A percentile compares a stretch with the other conserved stretches of the same genome.
These are phyloP conservation scores for Avena atlantica DNA, from an alignment of 176 grass and related monocot genomes.

Conservation along the genomic window DNA sequence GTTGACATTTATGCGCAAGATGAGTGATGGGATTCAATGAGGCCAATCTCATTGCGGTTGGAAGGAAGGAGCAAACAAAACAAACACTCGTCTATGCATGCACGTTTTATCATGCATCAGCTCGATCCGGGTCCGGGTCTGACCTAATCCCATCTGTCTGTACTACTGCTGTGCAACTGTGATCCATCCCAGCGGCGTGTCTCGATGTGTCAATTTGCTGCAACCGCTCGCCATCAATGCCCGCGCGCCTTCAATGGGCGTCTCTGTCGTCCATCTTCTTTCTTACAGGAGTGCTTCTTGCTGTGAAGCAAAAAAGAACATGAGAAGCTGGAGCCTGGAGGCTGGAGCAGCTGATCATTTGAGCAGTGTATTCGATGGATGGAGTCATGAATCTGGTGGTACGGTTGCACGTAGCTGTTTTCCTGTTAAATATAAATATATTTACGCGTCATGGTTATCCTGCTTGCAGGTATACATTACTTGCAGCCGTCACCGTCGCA, in stretches of 20 bases:
- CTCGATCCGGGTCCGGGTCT: too few relatives aligned
- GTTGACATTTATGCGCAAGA: slow-evolving; percentile 20
- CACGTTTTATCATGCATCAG: too few relatives aligned
- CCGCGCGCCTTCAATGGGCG: slow-evolving; percentile 37
- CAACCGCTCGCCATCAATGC: slow-evolving; percentile 49
- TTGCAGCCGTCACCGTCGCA: neutral
- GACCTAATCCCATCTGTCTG: too few relatives aligned
- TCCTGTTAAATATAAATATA: neutral
- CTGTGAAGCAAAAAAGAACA: neutral
- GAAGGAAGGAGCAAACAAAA: too few relatives aligned
- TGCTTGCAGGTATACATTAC: neutral
- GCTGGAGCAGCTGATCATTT: neutral
- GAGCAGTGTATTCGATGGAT: neutral
- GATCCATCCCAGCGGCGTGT: neutral
- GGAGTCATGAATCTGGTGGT: neutral
- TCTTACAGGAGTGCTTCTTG: neutral
- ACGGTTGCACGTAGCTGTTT: slow-evolving; percentile 46
- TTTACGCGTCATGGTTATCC: neutral
- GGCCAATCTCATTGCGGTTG: too few relatives aligned
- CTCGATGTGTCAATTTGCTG: slow-evolving; percentile 21
- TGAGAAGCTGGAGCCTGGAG: neutral
- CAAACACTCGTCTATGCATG: too few relatives aligned
- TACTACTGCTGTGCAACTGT: neutral
- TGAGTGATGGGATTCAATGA: neutral
- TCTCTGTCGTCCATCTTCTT: neutral